Percentiles rank a stretch among this genome's conserved stretches.
These are phyloP conservation scores for Leccinellum albellum DNA, from an alignment of 768 basidiomycete species.

Conservation along the genomic window DNA sequence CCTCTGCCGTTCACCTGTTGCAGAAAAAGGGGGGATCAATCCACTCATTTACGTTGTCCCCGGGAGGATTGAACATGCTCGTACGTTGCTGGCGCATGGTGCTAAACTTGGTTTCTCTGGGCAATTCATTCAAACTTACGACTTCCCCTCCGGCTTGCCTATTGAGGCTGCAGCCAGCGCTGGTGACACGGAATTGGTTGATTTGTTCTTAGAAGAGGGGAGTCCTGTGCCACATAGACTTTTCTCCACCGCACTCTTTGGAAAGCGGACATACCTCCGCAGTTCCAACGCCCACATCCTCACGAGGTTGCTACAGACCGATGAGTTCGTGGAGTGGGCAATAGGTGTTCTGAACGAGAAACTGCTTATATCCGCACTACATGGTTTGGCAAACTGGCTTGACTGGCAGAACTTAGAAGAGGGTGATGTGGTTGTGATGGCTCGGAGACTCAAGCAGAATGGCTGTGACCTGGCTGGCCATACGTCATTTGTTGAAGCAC, in stretches of 20 bases:
- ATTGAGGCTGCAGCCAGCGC: background rate
- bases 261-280: too few relatives aligned
- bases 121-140: too few relatives aligned
- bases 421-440: background rate
- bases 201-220: background rate
- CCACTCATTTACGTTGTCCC: background rate
- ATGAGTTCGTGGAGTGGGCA: background rate
- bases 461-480: background rate
- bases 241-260: background rate
- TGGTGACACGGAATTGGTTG: background rate
- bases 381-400: background rate
- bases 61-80: background rate
- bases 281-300: background rate
- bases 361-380: fast-evolving
- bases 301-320: background rate
- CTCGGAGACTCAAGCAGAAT: background rate
- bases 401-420: too few relatives aligned
- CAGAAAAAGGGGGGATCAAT: background rate
- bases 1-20: background rate
- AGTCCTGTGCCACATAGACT: background rate
- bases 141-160: background rate
- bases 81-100: background rate
- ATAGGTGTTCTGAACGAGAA: background rate
- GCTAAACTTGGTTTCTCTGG: background rate
- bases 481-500: background rate